These are phyloP conservation scores for Berkeleyomyces basicola DNA, from an alignment of 2,329 filamentous ascomycete genomes.

Conservation along the genomic window DNA sequence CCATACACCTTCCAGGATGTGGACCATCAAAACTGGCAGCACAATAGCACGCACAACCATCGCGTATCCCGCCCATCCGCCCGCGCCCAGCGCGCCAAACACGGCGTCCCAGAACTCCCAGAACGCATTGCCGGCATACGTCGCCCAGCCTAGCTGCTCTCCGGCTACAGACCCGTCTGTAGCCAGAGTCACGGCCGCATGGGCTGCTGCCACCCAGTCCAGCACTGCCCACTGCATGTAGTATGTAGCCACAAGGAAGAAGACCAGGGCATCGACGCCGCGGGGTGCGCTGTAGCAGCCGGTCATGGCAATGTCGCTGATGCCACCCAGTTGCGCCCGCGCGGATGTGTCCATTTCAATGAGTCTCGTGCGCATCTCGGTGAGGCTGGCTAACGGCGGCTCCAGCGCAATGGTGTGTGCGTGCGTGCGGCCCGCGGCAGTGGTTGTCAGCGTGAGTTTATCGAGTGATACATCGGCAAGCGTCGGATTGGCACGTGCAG, in stretches of 20 bases:
- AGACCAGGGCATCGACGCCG: conserved; percentile 18
- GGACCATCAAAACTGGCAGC: conserved; percentile 43
- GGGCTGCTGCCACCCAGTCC: background rate
- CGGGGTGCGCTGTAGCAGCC: conserved; percentile 25
- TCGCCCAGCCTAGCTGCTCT: conserved; percentile 14
- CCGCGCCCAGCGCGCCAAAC: conserved; percentile 27
- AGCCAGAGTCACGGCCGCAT: background rate
- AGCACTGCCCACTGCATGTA: conserved; percentile 22
- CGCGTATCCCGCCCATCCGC: conserved; percentile 40
- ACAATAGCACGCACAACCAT: conserved; percentile 43
- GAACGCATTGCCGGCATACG: conserved; percentile 33
- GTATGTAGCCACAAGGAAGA: conserved; percentile 37
- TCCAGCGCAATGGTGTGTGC: conserved; percentile 42
- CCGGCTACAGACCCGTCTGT: background rate
- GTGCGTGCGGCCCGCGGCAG: conserved; percentile 22
- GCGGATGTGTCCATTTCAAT: conserved; percentile 50
- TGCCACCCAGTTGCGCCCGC: conserved; percentile 42
- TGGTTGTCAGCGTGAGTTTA: conserved; percentile 43
- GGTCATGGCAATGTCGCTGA: conserved; percentile 30
- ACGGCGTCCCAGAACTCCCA: conserved; percentile 33
- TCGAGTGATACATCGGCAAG: conserved; percentile 24
- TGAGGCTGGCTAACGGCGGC: conserved; percentile 52
- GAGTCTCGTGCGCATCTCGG: conserved; percentile 51
- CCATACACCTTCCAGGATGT: conserved; percentile 44
- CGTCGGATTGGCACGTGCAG: background rate